phyloP scores from a whole-genome alignment of 2,329 filamentous ascomycete species.

The Pseudocercospora macadamiae region DNA sequence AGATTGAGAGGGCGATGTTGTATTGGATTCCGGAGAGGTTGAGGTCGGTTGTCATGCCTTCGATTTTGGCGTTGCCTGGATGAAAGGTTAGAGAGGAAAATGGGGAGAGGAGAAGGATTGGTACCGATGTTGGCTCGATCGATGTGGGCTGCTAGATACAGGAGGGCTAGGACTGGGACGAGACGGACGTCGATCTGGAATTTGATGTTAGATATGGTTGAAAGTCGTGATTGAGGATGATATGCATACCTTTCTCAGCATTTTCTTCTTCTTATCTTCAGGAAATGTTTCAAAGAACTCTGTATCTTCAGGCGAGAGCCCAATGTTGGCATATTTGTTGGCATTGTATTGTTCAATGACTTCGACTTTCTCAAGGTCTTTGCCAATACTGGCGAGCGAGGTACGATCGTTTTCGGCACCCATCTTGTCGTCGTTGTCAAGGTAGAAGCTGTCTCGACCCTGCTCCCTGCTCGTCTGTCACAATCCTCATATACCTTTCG shows the following conservation, averaged over 20 bases:
- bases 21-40: constrained; percentile 32
- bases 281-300: constrained; percentile 30
- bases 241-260: constrained; percentile 47
- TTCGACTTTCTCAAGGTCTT: constrained; percentile 29
- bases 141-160: constrained; percentile 51
- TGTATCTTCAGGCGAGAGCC: constrained; percentile 26
- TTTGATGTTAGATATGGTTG: too few species aligned
- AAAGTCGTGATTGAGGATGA: too few species aligned
- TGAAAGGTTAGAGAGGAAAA: not conserved
- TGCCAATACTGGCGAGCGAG: constrained; percentile 24
- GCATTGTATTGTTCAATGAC: constrained; percentile 20
- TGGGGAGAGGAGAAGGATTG: not conserved
- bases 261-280: constrained; percentile 32
- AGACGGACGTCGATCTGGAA: constrained; percentile 50
- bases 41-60: constrained; percentile 23
- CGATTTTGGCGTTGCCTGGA: constrained; percentile 40
- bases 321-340: constrained; percentile 30
- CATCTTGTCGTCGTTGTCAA: not conserved
- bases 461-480: too few species aligned
- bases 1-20: constrained; percentile 44
- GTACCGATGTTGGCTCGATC: constrained; percentile 48
- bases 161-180: constrained; percentile 51
- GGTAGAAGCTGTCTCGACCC: too few species aligned
- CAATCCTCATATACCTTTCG: too few species aligned
- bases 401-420: constrained; percentile 9